Evolutionary conservation across 2,329 filamentous ascomycete genomes (phyloP), one percentile per base, ranked within the genome.

Genomic region (Kalaharituber pfeilii): DNA sequence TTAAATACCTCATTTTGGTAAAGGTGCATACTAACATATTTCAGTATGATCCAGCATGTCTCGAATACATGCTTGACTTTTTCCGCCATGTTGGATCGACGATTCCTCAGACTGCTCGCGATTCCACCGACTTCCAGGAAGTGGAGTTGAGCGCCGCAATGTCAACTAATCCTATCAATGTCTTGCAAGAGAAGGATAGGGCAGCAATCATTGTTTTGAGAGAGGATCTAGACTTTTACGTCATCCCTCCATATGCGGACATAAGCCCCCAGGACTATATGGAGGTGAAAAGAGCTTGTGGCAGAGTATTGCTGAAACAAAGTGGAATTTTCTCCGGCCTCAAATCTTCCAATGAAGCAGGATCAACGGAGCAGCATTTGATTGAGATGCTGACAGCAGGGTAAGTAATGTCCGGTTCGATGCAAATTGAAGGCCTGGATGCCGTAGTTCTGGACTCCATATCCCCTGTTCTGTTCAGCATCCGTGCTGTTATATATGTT

Each of bases 341-440:
- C 49, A 84, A 91, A 69, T 86, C 89, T 67, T 96, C 89, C 64
- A 88, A 98, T 63, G 91, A 98, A 70, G 82, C 85, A 18, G 91
- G 91, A 20, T 95, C 89, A 18, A 98, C 91, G 0, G 91, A 98
- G 70, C 91, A 94, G 62, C 91, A 98, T 73, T 75, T 98, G 36
- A 98, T 98, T 65, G 91, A 98, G 73, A 98, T 98, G 91, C 71
- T 98, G 69, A 98, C 91, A 53, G 91, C 91, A 66, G 91, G 89
- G 89, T 96, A 75, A 71, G 82, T 73, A 26, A 47, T 39, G 44
- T 25, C 42, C 22, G 2, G 20, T 15, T 13, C 15, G 18, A 47
- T 47, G 22, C 11, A 47, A 11, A 20, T 3, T 4, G 3, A 33
- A 44, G 27, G 22, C 20, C 9, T n/a, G 30, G 9, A 36, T 9